Evolutionary conservation across 306 rosid genomes (phyloP), one percentile per base, ranked within the genome.

Genomic region (Senna siamea): DNA sequence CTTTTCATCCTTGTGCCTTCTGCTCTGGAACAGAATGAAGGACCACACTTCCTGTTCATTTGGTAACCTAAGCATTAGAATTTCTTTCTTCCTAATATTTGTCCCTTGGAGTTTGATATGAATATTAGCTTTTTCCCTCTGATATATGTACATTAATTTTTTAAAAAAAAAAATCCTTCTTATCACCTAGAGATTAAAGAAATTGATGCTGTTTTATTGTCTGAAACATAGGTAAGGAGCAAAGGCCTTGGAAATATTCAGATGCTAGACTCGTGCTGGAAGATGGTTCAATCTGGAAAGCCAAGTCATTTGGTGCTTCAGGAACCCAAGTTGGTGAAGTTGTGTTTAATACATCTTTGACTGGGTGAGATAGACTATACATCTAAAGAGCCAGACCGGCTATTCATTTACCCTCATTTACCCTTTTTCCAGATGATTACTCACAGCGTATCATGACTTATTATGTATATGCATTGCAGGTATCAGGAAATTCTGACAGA

Each of bases 241-340:
- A 88, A 43, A 87, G 87, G 77, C 97, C 99, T 34, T 92, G 99
- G 98, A 94, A 94, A 73, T 80, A 78, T 19, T 92, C 90, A 18
- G 99, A 94, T 86, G 95, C 97, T 65, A 87, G 99, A 51, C 84
- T 94, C 47, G 93, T 85, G 87, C 88, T 94, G 23, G 92, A 89
- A 80, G 99, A 94, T 84, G 97, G 96, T 69, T 94, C 97, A n/a
- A 75, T 94, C 55, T 94, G 99, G 99, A 88, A n/a, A 37, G 99
- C 97, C 7, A 94, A 94, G 78, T 91, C 97, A 7, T 92, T 94
- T 66, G 97, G 99, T 37, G 96, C 97, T 73, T 78, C 89, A 0
- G 99, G 99, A 75, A 94, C 99, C 52, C 99, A 92, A 94, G 86
- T 94, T 75, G 99, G 96, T 76, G 99, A 94, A 84, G 97, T 94